Conservation (phyloP, 2,329 filamentous ascomycete species). For the Botrytis hyacinthi region DNA sequence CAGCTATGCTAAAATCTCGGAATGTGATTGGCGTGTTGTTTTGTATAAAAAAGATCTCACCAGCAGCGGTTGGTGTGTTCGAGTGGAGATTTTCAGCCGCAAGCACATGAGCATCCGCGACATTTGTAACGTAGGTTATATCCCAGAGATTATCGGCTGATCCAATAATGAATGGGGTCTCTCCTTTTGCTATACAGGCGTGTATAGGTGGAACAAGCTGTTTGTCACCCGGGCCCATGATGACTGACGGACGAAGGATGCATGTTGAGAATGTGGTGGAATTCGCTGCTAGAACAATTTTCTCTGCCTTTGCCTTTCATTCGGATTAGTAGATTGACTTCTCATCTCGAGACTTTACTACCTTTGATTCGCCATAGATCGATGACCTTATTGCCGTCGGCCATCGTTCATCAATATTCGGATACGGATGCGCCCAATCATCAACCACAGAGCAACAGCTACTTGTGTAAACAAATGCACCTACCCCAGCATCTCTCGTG, state of each 20-base stretch:
- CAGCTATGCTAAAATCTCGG: not conserved
- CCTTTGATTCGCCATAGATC: conserved; percentile 15
- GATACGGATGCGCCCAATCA: conserved; percentile 8
- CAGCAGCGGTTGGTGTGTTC: not conserved
- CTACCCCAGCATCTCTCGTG: not conserved
- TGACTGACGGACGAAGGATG: conserved; percentile 15
- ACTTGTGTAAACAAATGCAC: conserved; percentile 10
- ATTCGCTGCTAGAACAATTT: conserved; percentile 1
- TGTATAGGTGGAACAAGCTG: conserved; percentile 11
- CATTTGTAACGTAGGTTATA: conserved; percentile 13
- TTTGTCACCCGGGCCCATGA: conserved; percentile 15
- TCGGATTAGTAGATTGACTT: not conserved
- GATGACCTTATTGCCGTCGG: not conserved
- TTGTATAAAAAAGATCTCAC: conserved; percentile 10
- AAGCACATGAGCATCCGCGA: conserved; percentile 18
- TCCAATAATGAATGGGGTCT: conserved; percentile 4
- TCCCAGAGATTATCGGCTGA: conserved; percentile 12
- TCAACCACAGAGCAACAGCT: conserved; percentile 17
- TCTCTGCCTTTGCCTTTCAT: conserved; percentile 5
- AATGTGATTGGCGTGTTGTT: conserved; percentile 14
- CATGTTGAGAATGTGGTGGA: conserved; percentile 1
- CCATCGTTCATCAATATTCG: conserved; percentile 15
- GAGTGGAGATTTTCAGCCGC: conserved; percentile 9
- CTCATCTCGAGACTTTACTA: not conserved
- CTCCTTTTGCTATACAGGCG: conserved; percentile 13